These are phyloP conservation scores for Verticillium klebahnii DNA, from an alignment of 2,329 filamentous ascomycete genomes.

Conservation along the genomic window DNA sequence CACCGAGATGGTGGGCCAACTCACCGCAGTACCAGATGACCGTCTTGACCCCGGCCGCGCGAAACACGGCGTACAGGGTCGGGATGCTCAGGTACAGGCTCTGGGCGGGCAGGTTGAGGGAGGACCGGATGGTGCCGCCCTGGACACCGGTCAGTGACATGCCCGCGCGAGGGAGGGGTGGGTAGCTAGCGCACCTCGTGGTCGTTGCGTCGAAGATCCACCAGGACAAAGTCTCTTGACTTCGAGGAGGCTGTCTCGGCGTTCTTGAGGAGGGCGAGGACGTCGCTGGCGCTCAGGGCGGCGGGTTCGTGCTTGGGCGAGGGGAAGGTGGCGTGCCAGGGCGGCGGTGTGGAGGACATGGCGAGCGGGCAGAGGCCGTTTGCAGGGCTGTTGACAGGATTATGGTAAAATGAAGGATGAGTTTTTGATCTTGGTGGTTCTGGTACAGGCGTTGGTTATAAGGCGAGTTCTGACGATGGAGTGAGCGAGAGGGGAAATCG, in stretches of 20 bases:
- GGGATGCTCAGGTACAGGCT: conserved; percentile 38
- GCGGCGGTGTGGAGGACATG: not conserved
- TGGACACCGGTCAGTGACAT: conserved; percentile 16
- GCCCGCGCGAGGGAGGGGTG: not conserved
- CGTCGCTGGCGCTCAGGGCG: not conserved
- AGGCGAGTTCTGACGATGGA: not conserved
- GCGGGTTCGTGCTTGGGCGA: not conserved
- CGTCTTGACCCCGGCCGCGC: conserved; percentile 30
- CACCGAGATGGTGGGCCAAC: conserved; percentile 1
- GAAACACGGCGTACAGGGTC: conserved; percentile 35
- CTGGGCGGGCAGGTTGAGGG: conserved; percentile 48
- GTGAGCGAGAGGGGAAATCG: not conserved
- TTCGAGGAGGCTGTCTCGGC: not conserved
- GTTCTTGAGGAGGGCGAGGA: not conserved
- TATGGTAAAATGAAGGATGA: not conserved
- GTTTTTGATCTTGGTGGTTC: not conserved
- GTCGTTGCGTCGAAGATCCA: not conserved
- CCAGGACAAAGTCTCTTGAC: not conserved
- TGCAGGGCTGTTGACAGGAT: not conserved
- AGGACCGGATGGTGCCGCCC: conserved; percentile 52
- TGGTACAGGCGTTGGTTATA: not conserved
- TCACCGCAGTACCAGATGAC: conserved; percentile 46
- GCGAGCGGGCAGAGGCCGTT: not conserved
- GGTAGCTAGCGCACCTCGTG: not conserved
- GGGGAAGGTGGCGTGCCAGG: not conserved